These are phyloP conservation scores for Themeda triandra DNA, from an alignment of 176 grass and related monocot genomes.

Conservation along the genomic window DNA sequence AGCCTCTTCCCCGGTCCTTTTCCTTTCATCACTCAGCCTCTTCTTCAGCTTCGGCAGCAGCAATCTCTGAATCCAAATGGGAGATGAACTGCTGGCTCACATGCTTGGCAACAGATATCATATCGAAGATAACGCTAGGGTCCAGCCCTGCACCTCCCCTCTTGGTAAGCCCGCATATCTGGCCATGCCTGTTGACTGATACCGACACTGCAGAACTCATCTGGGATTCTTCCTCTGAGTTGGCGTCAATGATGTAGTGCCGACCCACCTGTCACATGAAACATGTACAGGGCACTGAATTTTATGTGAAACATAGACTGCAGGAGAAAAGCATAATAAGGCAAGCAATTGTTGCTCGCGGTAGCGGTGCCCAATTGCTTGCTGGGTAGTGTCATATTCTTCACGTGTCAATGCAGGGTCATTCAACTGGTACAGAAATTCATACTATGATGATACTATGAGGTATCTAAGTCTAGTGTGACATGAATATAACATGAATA, in stretches of 20 bases:
- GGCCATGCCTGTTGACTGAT: not conserved
- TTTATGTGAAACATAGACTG: not conserved
- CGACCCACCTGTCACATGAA: slow-evolving; percentile 47
- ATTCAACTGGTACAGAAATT: not conserved
- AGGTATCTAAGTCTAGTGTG: not conserved
- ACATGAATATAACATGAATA: not conserved
- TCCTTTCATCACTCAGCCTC: slow-evolving; percentile 23
- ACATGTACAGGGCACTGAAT: not conserved
- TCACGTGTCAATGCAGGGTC: not conserved
- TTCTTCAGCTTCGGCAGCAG: slow-evolving; percentile 42
- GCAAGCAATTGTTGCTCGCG: not conserved
- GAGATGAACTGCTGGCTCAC: slow-evolving; percentile 54
- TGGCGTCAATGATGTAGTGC: slow-evolving; percentile 7
- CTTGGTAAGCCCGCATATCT: not conserved
- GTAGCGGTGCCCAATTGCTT: not conserved
- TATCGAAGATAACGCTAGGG: slow-evolving; percentile 46
- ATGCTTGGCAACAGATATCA: slow-evolving; percentile 80
- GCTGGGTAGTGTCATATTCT: not conserved
- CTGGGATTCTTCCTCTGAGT: not conserved
- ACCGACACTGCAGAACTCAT: not conserved
- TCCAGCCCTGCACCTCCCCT: not conserved
- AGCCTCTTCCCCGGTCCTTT: not conserved
- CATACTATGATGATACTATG: not conserved
- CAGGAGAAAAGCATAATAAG: not conserved
- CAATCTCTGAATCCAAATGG: slow-evolving; percentile 15